A percentile compares a stretch with the other conserved stretches of the same genome.
Evolutionary conservation across 2,329 filamentous ascomycete genomes (phyloP).

Genomic region (Nemania sp.): DNA sequence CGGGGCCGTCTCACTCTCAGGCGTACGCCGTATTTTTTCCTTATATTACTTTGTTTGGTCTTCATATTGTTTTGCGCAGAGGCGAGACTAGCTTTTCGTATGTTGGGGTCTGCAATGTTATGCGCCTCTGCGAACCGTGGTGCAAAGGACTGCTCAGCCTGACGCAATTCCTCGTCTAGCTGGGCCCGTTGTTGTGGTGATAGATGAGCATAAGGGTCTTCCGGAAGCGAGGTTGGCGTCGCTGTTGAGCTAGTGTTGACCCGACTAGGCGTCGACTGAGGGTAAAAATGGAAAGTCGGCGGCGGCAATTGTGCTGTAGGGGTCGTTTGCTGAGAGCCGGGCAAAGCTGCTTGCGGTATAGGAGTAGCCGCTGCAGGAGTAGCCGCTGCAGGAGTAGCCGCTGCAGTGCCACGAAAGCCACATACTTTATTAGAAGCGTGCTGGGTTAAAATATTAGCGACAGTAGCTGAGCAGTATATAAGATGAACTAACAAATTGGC

Average conservation of each 20-base stretch:
- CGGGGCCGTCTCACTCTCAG: constrained; percentile 53
- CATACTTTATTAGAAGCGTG: constrained; percentile 52
- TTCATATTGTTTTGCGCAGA: constrained; percentile 56
- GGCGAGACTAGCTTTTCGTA: constrained; percentile 41
- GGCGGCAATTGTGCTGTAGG: constrained; percentile 2
- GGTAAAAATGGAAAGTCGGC: constrained; percentile 9
- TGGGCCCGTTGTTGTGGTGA: constrained; percentile 35
- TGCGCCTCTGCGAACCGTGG: constrained; percentile 49
- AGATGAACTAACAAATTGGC: constrained; percentile 45
- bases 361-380: constrained; percentile 32
- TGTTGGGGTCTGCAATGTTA: constrained; percentile 40
- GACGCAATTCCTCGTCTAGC: constrained; percentile 44
- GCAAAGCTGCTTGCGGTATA: constrained; percentile 9
- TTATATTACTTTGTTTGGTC: constrained; percentile 59
- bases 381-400: constrained; percentile 29
- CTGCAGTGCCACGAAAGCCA: constrained; percentile 43
- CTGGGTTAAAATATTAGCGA: constrained; percentile 27
- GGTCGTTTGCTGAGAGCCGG: constrained; percentile 16
- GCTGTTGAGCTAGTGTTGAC: neutral
- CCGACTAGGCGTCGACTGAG: constrained; percentile 17
- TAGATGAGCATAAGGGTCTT: constrained; percentile 52
- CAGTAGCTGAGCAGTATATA: neutral
- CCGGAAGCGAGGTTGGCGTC: constrained; percentile 23
- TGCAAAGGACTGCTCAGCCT: constrained; percentile 45
- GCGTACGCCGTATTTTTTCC: constrained; percentile 61